Evolutionary conservation across 2,329 filamentous ascomycete genomes (phyloP).

Genomic region (Ascochyta lentis): DNA sequence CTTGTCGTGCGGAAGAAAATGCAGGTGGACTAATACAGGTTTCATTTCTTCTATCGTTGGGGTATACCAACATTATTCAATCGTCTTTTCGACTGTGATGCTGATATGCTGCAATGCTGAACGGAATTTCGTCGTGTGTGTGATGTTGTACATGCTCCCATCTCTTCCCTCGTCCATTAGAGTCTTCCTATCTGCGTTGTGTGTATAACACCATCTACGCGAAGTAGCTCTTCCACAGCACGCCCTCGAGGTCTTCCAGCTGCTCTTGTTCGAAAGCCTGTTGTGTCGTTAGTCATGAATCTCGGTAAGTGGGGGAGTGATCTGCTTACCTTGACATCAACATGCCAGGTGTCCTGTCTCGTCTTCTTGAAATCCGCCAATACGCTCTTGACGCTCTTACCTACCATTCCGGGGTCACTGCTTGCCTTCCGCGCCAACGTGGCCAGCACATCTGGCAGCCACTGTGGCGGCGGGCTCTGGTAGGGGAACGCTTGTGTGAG

Average conservation of each 20-base stretch:
- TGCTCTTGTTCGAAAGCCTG: constrained; percentile 88
- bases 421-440: constrained; percentile 84
- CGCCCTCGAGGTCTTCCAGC: constrained; percentile 91
- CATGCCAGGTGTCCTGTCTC: constrained; percentile 96
- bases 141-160: not conserved
- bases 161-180: not conserved
- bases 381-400: constrained; percentile 92
- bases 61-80: too few relatives aligned
- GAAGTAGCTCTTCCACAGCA: constrained; percentile 99
- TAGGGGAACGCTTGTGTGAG: constrained; percentile 97
- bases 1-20: too few relatives aligned
- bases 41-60: too few relatives aligned
- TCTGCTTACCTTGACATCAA: constrained; percentile 87
- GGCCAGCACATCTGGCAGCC: constrained; percentile 93
- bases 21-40: too few relatives aligned
- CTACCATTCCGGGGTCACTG: constrained; percentile 87
- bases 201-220: constrained; percentile 59
- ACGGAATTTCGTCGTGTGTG: not conserved
- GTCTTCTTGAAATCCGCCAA: constrained; percentile 99
- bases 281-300: not conserved
- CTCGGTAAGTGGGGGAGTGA: not conserved
- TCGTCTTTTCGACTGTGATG: too few relatives aligned
- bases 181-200: not conserved
- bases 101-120: not conserved
- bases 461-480: constrained; percentile 84